phyloP scores from a whole-genome alignment of 2,329 filamentous ascomycete species.

The Chaetomium olivaceum region DNA sequence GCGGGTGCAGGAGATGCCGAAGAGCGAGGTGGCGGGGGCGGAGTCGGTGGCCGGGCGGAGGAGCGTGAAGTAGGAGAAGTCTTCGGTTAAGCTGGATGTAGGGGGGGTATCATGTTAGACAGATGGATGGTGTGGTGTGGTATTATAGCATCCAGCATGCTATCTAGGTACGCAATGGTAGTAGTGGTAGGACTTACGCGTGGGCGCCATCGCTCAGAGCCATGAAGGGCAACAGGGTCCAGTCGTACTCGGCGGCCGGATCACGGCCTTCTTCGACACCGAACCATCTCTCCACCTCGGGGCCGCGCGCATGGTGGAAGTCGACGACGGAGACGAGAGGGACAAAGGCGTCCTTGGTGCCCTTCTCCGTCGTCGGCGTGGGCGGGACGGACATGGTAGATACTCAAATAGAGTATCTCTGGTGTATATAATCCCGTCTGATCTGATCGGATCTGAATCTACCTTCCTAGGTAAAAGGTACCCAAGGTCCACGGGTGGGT shows the following conservation, averaged over 20 bases:
- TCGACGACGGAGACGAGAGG: conserved; percentile 79
- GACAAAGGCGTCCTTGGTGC: conserved; percentile 46
- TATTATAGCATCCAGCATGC: no score
- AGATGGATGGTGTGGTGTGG: not conserved
- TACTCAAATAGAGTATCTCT: no score
- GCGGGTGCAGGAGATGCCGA: conserved; percentile 92
- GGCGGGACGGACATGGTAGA: conserved; percentile 17
- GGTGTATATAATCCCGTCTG: no score
- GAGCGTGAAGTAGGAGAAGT: conserved; percentile 98
- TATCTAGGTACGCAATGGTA: not conserved
- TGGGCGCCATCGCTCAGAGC: conserved; percentile 94
- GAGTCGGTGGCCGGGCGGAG: conserved; percentile 59
- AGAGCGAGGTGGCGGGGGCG: conserved; percentile 74
- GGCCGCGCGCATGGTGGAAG: conserved; percentile 83
- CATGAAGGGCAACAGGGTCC: conserved; percentile 90
- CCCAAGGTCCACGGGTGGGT: not conserved
- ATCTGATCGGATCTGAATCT: no score
- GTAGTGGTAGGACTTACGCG: conserved; percentile 60
- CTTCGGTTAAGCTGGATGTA: conserved; percentile 71
- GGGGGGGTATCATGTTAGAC: not conserved
- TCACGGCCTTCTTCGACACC: conserved; percentile 72
- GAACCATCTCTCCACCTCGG: conserved; percentile 93
- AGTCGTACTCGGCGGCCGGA: conserved; percentile 81
- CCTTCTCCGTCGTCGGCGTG: conserved; percentile 19
- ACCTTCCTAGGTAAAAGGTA: no score